These are phyloP conservation scores for Ceriops tagal DNA, from an alignment of 345 rosid species.

Conservation along the genomic window DNA sequence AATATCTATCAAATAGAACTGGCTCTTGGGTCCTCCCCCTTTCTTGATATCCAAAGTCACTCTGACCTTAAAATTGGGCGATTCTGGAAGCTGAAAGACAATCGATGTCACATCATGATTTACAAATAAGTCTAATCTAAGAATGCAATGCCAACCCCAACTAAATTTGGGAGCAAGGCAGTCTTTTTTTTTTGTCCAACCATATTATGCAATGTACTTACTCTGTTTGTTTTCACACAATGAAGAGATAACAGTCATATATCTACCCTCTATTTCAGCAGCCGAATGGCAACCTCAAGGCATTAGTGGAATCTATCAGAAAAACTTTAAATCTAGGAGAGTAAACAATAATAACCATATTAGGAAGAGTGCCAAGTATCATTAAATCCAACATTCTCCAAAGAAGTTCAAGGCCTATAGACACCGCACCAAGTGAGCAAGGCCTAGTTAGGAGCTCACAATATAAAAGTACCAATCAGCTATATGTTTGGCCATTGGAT, in stretches of 20 bases:
- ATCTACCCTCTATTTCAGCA: not conserved
- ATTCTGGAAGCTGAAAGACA: constrained; percentile 49
- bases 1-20: constrained; percentile 34
- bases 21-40: constrained; percentile 35
- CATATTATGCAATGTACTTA: not conserved
- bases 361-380: not conserved
- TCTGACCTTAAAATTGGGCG: constrained; percentile 32
- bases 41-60: constrained; percentile 29
- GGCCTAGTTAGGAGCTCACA: not conserved
- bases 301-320: not conserved
- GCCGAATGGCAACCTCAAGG: not conserved
- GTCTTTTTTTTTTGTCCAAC: too few species aligned
- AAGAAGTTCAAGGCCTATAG: not conserved
- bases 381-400: not conserved
- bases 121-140: too few species aligned
- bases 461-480: not conserved
- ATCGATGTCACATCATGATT: not conserved
- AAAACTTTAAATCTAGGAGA: not conserved
- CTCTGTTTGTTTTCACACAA: not conserved
- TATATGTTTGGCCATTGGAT: not conserved
- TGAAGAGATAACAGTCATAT: too few species aligned
- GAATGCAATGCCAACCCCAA: not conserved
- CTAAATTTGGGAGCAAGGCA: too few species aligned
- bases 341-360: not conserved
- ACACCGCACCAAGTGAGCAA: not conserved